Evolutionary conservation across 352 stramenopile genomes (phyloP).

Genomic region (Elongisporangium senticosum): DNA sequence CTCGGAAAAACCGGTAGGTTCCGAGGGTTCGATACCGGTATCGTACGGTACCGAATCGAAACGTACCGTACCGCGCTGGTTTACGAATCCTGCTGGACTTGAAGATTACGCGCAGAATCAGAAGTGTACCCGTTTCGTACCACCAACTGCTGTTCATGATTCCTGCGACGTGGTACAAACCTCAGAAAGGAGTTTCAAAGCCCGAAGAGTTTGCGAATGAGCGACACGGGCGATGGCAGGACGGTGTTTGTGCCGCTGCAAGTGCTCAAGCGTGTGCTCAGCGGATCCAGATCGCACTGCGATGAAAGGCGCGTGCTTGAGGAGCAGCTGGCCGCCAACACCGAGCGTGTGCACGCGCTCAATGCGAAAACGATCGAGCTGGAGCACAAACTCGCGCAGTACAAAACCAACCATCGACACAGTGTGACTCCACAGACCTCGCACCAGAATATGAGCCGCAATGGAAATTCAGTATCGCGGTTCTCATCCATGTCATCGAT

Average conservation of each 20-base stretch:
- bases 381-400: constrained; percentile 41
- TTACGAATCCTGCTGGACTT: background rate
- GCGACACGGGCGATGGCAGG: constrained; percentile 1
- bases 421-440: constrained; percentile 16
- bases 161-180: background rate
- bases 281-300: constrained; percentile 25
- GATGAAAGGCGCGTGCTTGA: constrained; percentile 31
- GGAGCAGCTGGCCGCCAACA: constrained; percentile 27
- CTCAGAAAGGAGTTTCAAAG: background rate
- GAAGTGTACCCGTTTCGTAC: background rate
- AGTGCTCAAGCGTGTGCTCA: constrained; percentile 32
- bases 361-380: constrained; percentile 29
- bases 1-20: background rate
- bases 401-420: constrained; percentile 39
- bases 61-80: background rate
- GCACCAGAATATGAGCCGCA: background rate
- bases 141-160: background rate
- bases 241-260: constrained; percentile 39
- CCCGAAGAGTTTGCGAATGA: background rate
- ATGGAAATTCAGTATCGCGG: background rate
- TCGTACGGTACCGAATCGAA: background rate
- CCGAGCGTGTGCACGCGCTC: constrained; percentile 28
- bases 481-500: background rate
- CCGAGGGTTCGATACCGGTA: constrained; percentile 10
- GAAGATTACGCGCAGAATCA: background rate